Evolutionary conservation across 192 early-diverging fungal genomes (phyloP), one percentile per base, ranked within the genome.

Genomic region (Dissophora globulifera): DNA sequence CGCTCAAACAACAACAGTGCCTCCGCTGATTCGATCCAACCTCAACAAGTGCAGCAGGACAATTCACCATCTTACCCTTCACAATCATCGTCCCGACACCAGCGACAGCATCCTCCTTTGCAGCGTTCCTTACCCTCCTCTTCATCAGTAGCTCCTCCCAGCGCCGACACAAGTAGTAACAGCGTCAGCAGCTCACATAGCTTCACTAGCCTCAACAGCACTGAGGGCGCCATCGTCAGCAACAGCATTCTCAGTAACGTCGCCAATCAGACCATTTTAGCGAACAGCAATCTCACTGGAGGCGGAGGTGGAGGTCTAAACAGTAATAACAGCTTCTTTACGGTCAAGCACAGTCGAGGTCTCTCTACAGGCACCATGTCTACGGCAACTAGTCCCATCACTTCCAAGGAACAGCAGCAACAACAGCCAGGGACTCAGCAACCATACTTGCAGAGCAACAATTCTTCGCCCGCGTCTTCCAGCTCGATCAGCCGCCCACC

Each of bases 171-270:
- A 4, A 67, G 51, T 22, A 62, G 23, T 45, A 58, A 56, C 5
- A 78, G 62, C 58, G 49, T 33, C 45, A 25, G 40, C 20, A 64
- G 57, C 41, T 67, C 46, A 23, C 51, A 59, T 45, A 67, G 63
- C 29, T 51, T 49, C 17, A 62, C 23, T 20, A 67, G 71, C 22
- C 40, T 54, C 47, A 22, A 48, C 47, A 25, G 51, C 64, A 45
- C 23, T 20, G 40, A 75, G 62, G 59, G 59, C 45, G 41, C 55
- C 52, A 68, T 66, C 25, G 25, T 61, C 53, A 55, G 51, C 74
- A 71, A 67, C 56, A 75, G 70, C 20, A 60, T 75, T 25, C 57
- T 75, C 38, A 67, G 50, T 53, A 76, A 62, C 72, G 45, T 62
- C 45, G 61, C 55, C 56, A 59, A 43, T 27, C 54, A 59, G 31